These are phyloP conservation scores for Trichoderma oligosporum DNA, from an alignment of 2,329 filamentous ascomycete genomes.

Conservation along the genomic window DNA sequence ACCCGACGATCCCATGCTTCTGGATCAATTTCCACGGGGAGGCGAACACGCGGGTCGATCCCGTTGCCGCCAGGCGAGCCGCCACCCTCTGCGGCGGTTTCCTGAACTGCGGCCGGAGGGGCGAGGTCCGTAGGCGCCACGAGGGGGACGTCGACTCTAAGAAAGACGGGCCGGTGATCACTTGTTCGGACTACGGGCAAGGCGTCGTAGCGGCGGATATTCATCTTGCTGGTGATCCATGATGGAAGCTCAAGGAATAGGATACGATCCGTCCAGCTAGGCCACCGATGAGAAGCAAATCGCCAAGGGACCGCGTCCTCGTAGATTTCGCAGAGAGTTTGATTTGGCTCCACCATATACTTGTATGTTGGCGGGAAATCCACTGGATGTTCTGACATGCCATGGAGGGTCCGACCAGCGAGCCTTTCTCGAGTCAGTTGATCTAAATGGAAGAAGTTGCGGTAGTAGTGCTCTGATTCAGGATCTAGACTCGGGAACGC, in stretches of 20 bases:
- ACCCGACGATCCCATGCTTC: conserved; percentile 52
- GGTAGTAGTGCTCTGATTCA: conserved; percentile 59
- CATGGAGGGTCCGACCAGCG: conserved; percentile 70
- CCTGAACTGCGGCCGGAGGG: conserved; percentile 23
- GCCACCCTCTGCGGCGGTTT: conserved; percentile 20
- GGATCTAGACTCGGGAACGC: conserved; percentile 58
- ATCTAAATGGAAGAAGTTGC: conserved; percentile 66
- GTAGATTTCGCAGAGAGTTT: conserved; percentile 19
- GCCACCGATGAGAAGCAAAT: conserved; percentile 81
- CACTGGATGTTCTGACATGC: conserved; percentile 69
- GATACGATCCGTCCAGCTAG: conserved; percentile 90
- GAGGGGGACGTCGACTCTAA: conserved; percentile 65
- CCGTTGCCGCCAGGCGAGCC: conserved; percentile 17
- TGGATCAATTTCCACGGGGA: conserved; percentile 52
- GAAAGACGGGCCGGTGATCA: conserved; percentile 81
- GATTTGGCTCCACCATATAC: conserved; percentile 51
- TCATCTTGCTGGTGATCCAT: conserved; percentile 46
- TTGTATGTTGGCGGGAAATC: conserved; percentile 93
- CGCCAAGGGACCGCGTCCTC: conserved; percentile 3
- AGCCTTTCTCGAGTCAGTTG: conserved; percentile 72
- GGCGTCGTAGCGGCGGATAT: conserved; percentile 65
- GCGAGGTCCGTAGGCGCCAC: conserved; percentile 40
- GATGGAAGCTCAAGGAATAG: conserved; percentile 65
- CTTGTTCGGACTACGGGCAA: conserved; percentile 77
- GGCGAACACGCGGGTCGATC: conserved; percentile 41